These are phyloP conservation scores for Aethionema arabicum DNA, from an alignment of 345 rosid species.

Conservation along the genomic window DNA sequence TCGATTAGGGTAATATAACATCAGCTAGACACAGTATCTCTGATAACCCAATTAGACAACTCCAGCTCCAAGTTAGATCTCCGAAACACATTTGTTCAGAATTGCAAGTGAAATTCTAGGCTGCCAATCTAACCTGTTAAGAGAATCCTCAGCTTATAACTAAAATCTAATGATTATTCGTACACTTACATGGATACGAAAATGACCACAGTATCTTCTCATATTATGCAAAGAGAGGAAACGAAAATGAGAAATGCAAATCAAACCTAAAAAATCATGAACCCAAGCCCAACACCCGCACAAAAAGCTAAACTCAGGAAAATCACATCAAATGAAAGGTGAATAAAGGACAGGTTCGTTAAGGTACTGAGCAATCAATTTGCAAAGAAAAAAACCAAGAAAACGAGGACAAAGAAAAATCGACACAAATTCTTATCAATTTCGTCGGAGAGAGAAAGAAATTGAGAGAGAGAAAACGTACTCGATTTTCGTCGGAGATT, in stretches of 20 bases:
- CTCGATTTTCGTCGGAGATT: too few species aligned
- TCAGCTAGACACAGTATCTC: slow-evolving; percentile 17
- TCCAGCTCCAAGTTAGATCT: slow-evolving; percentile 40
- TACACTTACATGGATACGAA: neutral
- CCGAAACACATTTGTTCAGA: slow-evolving; percentile 37
- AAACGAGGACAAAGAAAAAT: too few species aligned
- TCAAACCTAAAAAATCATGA: neutral
- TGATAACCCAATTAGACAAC: slow-evolving; percentile 24
- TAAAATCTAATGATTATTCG: slow-evolving; percentile 20
- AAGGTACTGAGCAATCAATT: neutral
- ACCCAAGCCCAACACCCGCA: neutral
- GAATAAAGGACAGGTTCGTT: neutral
- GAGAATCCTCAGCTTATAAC: slow-evolving; percentile 40
- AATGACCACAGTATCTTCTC: neutral
- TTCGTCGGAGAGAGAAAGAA: too few species aligned
- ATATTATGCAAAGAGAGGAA: neutral
- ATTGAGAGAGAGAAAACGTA: too few species aligned
- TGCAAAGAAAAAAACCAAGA: neutral
- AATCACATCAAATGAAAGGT: neutral
- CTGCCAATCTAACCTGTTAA: slow-evolving; percentile 41
- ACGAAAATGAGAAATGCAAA: neutral
- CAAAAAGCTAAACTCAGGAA: slow-evolving; percentile 3
- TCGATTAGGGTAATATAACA: slow-evolving; percentile 3
- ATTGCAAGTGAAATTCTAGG: slow-evolving; percentile 27
- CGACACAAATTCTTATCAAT: too few species aligned